Conservation (phyloP, 2,329 filamentous ascomycete genomes). For the Apiospora kogelbergensis region DNA sequence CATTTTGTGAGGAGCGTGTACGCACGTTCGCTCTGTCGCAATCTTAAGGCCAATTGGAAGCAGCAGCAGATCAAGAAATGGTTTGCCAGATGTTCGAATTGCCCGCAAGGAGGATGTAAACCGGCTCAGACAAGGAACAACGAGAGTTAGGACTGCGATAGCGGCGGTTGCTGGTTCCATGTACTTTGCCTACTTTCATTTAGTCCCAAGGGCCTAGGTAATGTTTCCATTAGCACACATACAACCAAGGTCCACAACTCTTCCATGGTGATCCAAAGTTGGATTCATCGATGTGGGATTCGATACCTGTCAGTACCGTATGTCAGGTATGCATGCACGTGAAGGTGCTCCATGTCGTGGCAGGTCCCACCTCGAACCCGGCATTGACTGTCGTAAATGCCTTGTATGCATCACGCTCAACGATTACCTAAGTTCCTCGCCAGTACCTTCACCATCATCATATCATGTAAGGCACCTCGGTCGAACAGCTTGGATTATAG, state of each 20-base stretch:
- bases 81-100: not conserved
- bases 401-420: no score
- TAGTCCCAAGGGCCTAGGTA: not conserved
- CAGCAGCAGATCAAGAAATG: not conserved
- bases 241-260: no score
- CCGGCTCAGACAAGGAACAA: not conserved
- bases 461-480: no score
- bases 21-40: not conserved
- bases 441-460: no score
- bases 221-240: not conserved
- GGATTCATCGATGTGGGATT: not conserved
- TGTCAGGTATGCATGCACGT: not conserved
- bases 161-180: not conserved
- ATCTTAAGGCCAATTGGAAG: not conserved
- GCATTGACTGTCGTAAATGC: no score
- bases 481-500: no score
- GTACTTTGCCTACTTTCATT: not conserved
- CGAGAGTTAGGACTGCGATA: not conserved
- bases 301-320: not conserved
- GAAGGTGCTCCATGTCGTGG: not conserved
- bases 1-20: slow-evolving; percentile 12
- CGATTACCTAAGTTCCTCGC: no score
- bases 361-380: not conserved
- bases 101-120: not conserved
- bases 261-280: not conserved